Evolutionary conservation across 2,329 filamentous ascomycete genomes (phyloP), one percentile per base, ranked within the genome.

Genomic region (Colletotrichum sp.): DNA sequence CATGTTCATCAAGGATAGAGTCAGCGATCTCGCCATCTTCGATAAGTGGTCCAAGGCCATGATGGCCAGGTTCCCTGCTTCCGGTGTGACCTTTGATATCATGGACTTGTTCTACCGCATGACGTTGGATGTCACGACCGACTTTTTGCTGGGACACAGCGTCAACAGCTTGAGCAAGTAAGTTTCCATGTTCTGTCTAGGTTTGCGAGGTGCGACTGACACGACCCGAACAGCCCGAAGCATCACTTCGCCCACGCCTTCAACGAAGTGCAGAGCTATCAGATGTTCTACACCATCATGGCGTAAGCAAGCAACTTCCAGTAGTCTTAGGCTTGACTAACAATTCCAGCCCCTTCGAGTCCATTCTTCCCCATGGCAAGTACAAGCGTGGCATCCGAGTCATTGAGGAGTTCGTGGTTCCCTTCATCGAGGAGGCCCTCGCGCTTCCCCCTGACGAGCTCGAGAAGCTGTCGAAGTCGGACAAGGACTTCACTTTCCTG

Each of bases 401-500:
- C 8, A 90, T 96, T 82, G 92, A 96, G 80, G 84, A 89, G 18
- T 96, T 96, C 82, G 90, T 95, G 9, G 89, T 90, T 75, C 91
- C 91, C 1, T 95, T 91, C 82, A 95, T 96, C 79, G 89, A 94
- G 70, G 88, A 91, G 55, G 90, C 93, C 0, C 88, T 96, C 8
- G 87, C 88, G 2, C 86, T 96, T 49, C 89, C 91, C 0, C 88
- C 89, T 0, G 89, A 90, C 13, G 94, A 95, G 81, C 89, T 95
- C 3, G 91, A 94, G 77, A 91, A 93, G 78, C 92, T 94, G 79
- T 91, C 90, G 59, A 94, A 92, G 79, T 90, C 90, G 2, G 93
- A 93, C 81, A 87, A 90, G 79, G 88, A 89, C 64, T 94, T 95
- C 80, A 95, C 93, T 1, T 96, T 96, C 85, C 89, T 96, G n/a